These are phyloP conservation scores for Crithidia thermophila DNA, from an alignment of 208 protist species.

Conservation along the genomic window DNA sequence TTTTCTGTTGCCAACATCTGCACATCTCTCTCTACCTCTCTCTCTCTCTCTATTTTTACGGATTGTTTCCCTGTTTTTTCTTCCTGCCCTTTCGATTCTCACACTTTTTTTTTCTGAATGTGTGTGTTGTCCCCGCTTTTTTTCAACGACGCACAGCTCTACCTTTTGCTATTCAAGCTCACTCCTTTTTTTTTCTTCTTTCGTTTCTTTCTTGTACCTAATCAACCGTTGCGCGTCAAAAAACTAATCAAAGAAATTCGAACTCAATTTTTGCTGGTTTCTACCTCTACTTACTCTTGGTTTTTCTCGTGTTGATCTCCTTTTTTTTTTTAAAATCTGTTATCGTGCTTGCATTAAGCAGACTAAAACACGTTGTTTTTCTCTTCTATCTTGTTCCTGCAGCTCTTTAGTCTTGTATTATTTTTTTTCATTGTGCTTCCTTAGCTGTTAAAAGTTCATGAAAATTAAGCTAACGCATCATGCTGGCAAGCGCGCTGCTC, in stretches of 20 bases:
- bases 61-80: too few species aligned
- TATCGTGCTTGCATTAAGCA: constrained; percentile 5
- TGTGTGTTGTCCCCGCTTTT: too few species aligned
- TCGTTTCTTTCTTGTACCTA: constrained; percentile 13
- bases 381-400: constrained; percentile 12
- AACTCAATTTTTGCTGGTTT: too few species aligned
- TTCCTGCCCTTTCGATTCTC: too few species aligned
- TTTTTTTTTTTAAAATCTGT: too few species aligned
- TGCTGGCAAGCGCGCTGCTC: constrained; percentile 11
- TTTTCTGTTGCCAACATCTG: too few species aligned
- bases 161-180: background rate
- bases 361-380: constrained; percentile 9
- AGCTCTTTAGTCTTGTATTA: constrained; percentile 1
- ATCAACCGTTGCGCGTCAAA: background rate
- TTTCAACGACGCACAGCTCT: background rate
- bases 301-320: too few species aligned
- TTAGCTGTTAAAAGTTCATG: background rate
- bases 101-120: too few species aligned
- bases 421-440: constrained; percentile 3
- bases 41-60: too few species aligned
- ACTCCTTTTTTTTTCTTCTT: constrained; percentile 9
- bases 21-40: too few species aligned
- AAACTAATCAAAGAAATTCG: too few species aligned
- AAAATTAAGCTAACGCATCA: background rate
- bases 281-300: too few species aligned